Evolutionary conservation across 805 yeast species (phyloP), one percentile per base, ranked within the genome.

Genomic region (Komagataella ulmi): DNA sequence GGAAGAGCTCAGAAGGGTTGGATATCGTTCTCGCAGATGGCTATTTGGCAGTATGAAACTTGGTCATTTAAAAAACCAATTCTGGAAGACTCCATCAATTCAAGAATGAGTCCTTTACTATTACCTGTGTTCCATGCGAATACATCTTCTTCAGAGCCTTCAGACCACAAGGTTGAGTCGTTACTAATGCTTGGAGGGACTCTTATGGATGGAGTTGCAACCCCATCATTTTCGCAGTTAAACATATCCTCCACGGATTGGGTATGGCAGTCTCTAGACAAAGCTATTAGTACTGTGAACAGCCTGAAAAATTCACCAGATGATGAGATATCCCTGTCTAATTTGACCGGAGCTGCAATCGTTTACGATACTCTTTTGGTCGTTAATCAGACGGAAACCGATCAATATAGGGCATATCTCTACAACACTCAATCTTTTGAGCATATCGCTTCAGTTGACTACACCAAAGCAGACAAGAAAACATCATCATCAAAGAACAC

Each of bases 1-100:
- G 95, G 95, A 2, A 70, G 70, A 51, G 75, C 86, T 2, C 57
- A 62, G 5, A 58, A 66, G 2, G 88, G 88, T 0, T 85, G 90
- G 88, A 76, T 85, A 43, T 76, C 78, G 55, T 77, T 85, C 81
- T 74, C 74, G 57, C 93, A 85, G 63, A 66, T 84, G 17, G 91
- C 93, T 0, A 64, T 83, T 2, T 85, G 89, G 86, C 81, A 80
- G 57, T 79, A 78, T 54, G 69, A 71, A 49, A 67, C 85, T 7
- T 87, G 95, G 95, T 74, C 85, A 3, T 85, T 79, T 61, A 66
- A 67, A 53, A 57, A 70, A 0, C 66, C 69, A 1, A 56, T 64
- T 45, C 57, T 63, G 55, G 58, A 68, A 1, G 61, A 58, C 1
- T 55, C 57, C 8, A 68, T 84, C 1, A 79, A 77, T 54, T 72